Evolutionary conservation across 148 eudicot genomes (phyloP).

Genomic region (Beta vulgaris): DNA sequence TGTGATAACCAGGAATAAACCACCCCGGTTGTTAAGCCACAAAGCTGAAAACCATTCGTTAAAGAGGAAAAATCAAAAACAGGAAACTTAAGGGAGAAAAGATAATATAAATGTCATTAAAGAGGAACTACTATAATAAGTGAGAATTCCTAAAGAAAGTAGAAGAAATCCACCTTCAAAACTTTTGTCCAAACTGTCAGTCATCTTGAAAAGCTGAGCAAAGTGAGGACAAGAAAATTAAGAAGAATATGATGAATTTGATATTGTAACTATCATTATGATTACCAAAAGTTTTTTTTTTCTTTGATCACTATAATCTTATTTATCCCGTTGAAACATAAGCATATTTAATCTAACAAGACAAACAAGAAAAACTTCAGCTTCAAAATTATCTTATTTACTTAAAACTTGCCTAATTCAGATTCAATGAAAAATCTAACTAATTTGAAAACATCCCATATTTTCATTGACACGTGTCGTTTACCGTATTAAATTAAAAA

Average conservation of each 20-base stretch:
- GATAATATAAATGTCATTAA: not conserved
- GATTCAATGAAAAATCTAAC: not conserved
- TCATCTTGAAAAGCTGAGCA: slow-evolving; percentile 84
- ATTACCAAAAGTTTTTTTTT: not conserved
- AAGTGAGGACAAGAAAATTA: slow-evolving; percentile 62
- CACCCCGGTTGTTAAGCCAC: no score
- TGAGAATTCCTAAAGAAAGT: not conserved
- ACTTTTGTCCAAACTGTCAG: slow-evolving; percentile 88
- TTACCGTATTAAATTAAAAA: no score
- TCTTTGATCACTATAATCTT: not conserved
- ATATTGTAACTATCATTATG: not conserved
- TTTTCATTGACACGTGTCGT: no score
- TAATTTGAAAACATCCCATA: not conserved
- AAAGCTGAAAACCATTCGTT: no score
- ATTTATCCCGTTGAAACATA: not conserved
- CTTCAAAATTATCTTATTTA: not conserved
- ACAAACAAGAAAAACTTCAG: not conserved
- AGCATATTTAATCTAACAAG: not conserved
- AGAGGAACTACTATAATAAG: no score
- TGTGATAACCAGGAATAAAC: no score
- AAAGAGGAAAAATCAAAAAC: no score
- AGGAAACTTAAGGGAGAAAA: slow-evolving; percentile 35
- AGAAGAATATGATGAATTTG: not conserved
- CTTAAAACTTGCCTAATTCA: not conserved
- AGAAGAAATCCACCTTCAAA: slow-evolving; percentile 59